Percentiles rank a stretch among this genome's conserved stretches.
Conservation (phyloP, 768 basidiomycete species). For the Daedaleopsis nitida region DNA sequence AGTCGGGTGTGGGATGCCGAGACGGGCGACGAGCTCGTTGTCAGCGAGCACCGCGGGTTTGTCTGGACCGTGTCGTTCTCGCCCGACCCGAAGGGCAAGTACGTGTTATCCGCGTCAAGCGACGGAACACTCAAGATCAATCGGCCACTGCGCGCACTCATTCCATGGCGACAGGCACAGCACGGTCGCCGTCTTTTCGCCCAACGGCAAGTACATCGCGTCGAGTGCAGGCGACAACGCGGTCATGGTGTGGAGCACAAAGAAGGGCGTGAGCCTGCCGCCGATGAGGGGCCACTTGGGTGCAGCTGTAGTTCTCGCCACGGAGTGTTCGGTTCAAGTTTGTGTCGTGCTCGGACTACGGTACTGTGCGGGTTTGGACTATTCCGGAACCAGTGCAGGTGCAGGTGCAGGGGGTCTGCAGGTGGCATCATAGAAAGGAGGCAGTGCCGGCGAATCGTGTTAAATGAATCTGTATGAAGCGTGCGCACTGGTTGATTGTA, state of each 20-base stretch:
- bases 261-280: slow-evolving; percentile 9
- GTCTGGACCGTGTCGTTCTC: slow-evolving; percentile 31
- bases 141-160: slow-evolving; percentile 13
- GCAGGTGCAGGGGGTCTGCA: no score
- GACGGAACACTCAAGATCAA: slow-evolving; percentile 20
- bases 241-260: slow-evolving; percentile 7
- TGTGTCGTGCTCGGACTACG: slow-evolving; percentile 45
- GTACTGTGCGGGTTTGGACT: not conserved
- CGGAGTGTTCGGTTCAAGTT: slow-evolving; percentile 45
- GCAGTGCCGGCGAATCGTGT: no score
- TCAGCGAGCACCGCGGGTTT: slow-evolving; percentile 22
- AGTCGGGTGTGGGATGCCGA: slow-evolving; percentile 28
- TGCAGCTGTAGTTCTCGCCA: slow-evolving; percentile 42
- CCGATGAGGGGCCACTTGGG: slow-evolving; percentile 21
- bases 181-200: slow-evolving; percentile 13
- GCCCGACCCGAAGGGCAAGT: slow-evolving; percentile 27
- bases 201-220: slow-evolving; percentile 11
- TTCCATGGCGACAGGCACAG: slow-evolving; percentile 12
- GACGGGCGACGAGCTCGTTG: slow-evolving; percentile 23
- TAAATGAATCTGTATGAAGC: no score
- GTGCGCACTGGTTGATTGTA: no score
- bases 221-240: slow-evolving; percentile 3
- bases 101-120: slow-evolving; percentile 19
- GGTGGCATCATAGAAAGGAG: no score
- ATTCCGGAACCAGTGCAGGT: not conserved